Base-by-base conservation (phyloP, 176 grass and related monocot genomes). In the Thalia dealbata region DNA sequence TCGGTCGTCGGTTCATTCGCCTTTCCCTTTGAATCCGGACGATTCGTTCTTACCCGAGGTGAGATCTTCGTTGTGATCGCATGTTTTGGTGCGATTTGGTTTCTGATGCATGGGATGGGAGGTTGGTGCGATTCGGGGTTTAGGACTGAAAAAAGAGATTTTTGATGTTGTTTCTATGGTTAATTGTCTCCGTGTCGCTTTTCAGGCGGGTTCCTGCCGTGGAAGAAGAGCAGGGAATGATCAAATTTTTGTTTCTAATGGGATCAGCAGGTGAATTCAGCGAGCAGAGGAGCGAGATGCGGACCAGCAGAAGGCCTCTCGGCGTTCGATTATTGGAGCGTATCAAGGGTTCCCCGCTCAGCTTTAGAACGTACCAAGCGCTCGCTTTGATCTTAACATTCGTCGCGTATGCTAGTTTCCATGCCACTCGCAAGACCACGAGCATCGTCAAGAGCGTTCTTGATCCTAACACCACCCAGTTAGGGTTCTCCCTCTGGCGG, bases 401-500 rank as follows among this genome's bases (percentile, higher is more conserved):
- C 45, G 29, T 72, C n/a, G 70, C 70, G 19, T 72, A 72, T 30
- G 48, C 70, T 26, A 52, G 26, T 29, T 72, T 54, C 50, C 70
- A 72, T 54, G 70, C 70, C 26, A 54, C 70, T 19, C 14, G 70
- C 14, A 72, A 72, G 18, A 72, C 45, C 48, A 52, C 70, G 10
- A 72, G 70, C 25, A 72, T 72, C 24, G 70, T 72, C 70, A 55
- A 72, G 13, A 72, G 70, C 15, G 70, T 54, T 8, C 50, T 72
- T 1, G 70, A 72, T 72, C 50, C 70, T 10, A 1, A 72, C 25
- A 55, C 70, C 26, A 19, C 70, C 3, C 7, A 18, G 7, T 54
- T 72, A 24, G 70, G 48, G 2, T 72, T 19, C 23, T 15, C 48
- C 24, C 70, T 52, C 24, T 72, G 70, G 70, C 26, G 23, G 19